Evolutionary conservation across 2,329 filamentous ascomycete genomes (phyloP).

Genomic region (Paracamarosporium sp.): DNA sequence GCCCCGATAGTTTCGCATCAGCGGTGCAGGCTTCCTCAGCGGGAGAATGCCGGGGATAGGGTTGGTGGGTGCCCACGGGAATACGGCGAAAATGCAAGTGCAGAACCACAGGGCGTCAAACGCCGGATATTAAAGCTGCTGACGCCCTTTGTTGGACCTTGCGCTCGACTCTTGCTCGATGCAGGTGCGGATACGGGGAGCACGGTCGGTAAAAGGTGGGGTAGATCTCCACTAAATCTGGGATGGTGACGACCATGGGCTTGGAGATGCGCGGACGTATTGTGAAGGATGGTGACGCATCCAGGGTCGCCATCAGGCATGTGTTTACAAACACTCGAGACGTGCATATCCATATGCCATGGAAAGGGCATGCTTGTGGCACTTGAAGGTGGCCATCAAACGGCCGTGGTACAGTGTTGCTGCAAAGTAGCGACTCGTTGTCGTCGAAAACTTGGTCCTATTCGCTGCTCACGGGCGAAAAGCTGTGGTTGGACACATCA

Average conservation of each 20-base stretch:
- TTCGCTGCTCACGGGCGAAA: not conserved
- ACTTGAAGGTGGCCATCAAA: no score
- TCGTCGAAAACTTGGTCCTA: no score
- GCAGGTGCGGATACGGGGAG: not conserved
- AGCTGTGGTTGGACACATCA: not conserved
- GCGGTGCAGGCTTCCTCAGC: not conserved
- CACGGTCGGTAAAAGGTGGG: not conserved
- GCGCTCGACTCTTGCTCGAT: not conserved
- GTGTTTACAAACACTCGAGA: not conserved
- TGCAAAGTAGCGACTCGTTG: no score
- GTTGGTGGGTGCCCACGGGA: constrained; percentile 13
- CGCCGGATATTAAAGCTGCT: constrained; percentile 11
- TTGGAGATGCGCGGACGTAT: not conserved
- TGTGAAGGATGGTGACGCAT: not conserved
- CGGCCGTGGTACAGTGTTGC: no score
- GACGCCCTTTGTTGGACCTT: not conserved
- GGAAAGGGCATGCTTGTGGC: no score
- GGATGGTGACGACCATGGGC: not conserved
- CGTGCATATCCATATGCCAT: no score
- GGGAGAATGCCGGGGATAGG: constrained; percentile 1
- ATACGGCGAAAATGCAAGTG: constrained; percentile 6
- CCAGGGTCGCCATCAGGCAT: not conserved
- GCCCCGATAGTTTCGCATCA: constrained; percentile 7
- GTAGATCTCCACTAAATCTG: not conserved
- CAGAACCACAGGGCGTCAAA: not conserved